Evolutionary conservation across 2,329 filamentous ascomycete species (phyloP), one percentile per base, ranked within the genome.

Genomic region (Fusarium sp.): DNA sequence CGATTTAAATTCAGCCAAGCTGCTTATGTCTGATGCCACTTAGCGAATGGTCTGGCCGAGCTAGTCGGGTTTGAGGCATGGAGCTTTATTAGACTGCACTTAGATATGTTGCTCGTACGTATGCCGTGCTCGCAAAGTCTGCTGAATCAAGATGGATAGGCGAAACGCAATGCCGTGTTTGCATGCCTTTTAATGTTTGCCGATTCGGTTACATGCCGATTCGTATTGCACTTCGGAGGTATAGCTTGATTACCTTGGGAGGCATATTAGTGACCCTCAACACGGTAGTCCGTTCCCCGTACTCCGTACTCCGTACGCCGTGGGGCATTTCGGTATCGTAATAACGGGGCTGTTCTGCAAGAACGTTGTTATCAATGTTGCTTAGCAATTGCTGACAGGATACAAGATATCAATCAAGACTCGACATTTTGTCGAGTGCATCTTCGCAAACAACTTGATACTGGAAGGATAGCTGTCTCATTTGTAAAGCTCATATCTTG

Each of bases 81-180:
- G 29, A 25, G 14, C n/a, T n/a, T 25, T 59, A 42, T 32, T 37
- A 39, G 53, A 53, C 38, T 45, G 46, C 44, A 53, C 53, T 61
- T 68, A 44, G 35, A 66, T 54, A 27, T 38, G 11, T 42, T 44
- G 47, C 37, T 46, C 27, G 31, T 35, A 43, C 29, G 17, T 31
- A 31, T 48, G 61, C 44, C 31, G 45, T 45, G 42, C 25, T 58
- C 37, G 29, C 36, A 49, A 49, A 27, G 15, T 17, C 21, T 38
- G 19, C 38, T n/a, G 29, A 32, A 35, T 35, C 46, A 25, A 60
- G 54, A 48, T 69, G 52, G 62, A 46, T 59, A 57, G 63, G 51
- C 67, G 50, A 54, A 67, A 50, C 42, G 52, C 27, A 65, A 57
- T 69, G 53, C 67, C 67, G 65, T 63, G 50, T 60, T 49, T 51